Evolutionary conservation across 495 filamentous ascomycete genomes (phyloP), one percentile per base, ranked within the genome.

Genomic region (Pseudoneurospora amorphoporcata): DNA sequence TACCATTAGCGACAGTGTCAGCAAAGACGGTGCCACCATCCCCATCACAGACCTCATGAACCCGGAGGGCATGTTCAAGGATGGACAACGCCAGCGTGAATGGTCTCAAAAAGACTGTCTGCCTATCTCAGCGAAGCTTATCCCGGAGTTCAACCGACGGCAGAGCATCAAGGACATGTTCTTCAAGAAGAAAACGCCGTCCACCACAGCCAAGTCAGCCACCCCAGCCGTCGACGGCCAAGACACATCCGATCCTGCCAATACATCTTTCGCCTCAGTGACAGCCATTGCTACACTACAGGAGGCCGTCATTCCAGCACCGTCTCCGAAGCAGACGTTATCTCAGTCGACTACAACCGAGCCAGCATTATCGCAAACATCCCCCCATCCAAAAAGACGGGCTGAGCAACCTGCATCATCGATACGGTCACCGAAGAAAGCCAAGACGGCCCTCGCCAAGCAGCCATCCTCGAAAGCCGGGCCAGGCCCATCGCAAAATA

Each of bases 111-210:
- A 88, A 75, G 87, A 91, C 75, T 79, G 90, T 2, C 84, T 94
- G 12, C 89, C 93, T n/a, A 81, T 88, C 1, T 97, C 94, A 8
- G 94, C 90, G 0, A 94, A 89, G 75, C 85, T 95, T 17, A 90
- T 97, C 53, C 92, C 94, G 0, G 94, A 98, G 77, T 98, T 97
- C 74, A 88, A 93, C 73, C 90, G 89, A 68, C 89, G 94, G 4
- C 87, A 89, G 73, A 97, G 83, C 76, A 97, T 98, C 77, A 94
- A 91, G 72, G 94, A 97, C 73, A 97, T 98, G 94, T 97, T 98
- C 75, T 86, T 83, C 42, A 93, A 88, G 77, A 87, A 85, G 70
- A 70, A 79, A 8, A 39, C 73, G 6, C 58, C 76, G 1, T 61
- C 53, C 29, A 35, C 29, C 14, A 39, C 73, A 41, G 16, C 75